These are phyloP conservation scores for Waltiozyma sp. DNA, from an alignment of 1,139 yeast species.

Conservation along the genomic window DNA sequence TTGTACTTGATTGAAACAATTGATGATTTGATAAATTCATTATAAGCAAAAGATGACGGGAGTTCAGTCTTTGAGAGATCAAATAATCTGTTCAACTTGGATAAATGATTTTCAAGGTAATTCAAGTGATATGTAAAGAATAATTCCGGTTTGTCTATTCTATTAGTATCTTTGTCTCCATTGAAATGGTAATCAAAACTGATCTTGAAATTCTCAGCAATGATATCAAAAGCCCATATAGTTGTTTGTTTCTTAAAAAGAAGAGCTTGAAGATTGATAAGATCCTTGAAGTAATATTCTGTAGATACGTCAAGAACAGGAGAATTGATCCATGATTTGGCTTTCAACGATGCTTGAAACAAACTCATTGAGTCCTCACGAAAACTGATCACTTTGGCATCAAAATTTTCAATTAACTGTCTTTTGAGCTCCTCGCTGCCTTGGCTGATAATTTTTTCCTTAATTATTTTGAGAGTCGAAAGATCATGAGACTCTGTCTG, in stretches of 20 bases:
- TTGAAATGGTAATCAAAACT: slow-evolving; percentile 74
- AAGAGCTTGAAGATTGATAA: slow-evolving; percentile 32
- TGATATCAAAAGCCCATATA: slow-evolving; percentile 47
- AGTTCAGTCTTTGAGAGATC: slow-evolving; percentile 20
- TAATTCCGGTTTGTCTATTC: slow-evolving; percentile 73
- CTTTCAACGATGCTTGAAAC: slow-evolving; percentile 9
- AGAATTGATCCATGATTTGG: slow-evolving; percentile 12
- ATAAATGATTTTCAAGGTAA: slow-evolving; percentile 35
- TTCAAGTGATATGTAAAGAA: slow-evolving; percentile 46
- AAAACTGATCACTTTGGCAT: slow-evolving; percentile 6
- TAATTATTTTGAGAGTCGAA: slow-evolving; percentile 6
- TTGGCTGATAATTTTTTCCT: slow-evolving; percentile 13
- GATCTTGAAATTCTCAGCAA: slow-evolving; percentile 45
- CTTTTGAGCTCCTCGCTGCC: slow-evolving; percentile 7
- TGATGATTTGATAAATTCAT: slow-evolving; percentile 46
- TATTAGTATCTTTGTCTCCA: slow-evolving; percentile 46
- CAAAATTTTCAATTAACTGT: slow-evolving; percentile 4
- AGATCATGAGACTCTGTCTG: not conserved
- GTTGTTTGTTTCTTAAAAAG: slow-evolving; percentile 29
- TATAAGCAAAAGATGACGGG: slow-evolving; percentile 21
- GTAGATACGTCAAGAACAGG: slow-evolving; percentile 9
- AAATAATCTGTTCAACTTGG: slow-evolving; percentile 28
- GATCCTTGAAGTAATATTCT: slow-evolving; percentile 13
- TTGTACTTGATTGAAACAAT: slow-evolving; percentile 42
- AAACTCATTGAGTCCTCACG: slow-evolving; percentile 1